Evolutionary conservation across 306 rosid species (phyloP).

Genomic region (Senna tora): DNA sequence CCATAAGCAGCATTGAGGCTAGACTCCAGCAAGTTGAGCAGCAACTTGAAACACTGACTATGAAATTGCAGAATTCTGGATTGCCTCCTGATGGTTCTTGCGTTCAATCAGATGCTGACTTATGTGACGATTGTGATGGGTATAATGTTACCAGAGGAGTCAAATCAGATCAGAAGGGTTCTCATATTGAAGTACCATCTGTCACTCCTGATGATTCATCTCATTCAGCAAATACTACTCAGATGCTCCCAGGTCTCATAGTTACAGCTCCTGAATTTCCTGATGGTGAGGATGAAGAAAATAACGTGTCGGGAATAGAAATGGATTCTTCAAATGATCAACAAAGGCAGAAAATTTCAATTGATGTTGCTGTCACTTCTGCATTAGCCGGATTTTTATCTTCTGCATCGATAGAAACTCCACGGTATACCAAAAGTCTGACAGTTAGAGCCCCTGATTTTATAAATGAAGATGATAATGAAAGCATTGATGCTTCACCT

Average conservation of each 20-base stretch:
- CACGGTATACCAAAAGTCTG: constrained; percentile 48
- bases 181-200: constrained; percentile 40
- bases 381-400: constrained; percentile 77
- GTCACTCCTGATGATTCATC: constrained; percentile 40
- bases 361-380: constrained; percentile 81
- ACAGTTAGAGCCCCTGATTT: constrained; percentile 63
- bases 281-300: constrained; percentile 62
- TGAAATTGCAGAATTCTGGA: constrained; percentile 51
- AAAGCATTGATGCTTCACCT: constrained; percentile 29
- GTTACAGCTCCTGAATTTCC: constrained; percentile 86
- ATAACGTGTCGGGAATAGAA: constrained; percentile 31
- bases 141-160: constrained; percentile 41
- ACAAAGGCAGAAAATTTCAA: constrained; percentile 52
- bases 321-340: constrained; percentile 43
- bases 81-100: constrained; percentile 61
- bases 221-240: constrained; percentile 48
- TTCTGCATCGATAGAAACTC: constrained; percentile 47
- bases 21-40: constrained; percentile 89
- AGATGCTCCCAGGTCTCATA: constrained; percentile 64
- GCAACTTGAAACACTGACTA: constrained; percentile 69
- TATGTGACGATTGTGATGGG: constrained; percentile 47
- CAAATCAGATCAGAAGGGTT: constrained; percentile 45
- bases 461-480: constrained; percentile 53
- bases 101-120: constrained; percentile 55
- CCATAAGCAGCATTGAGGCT: constrained; percentile 74